phyloP scores from a whole-genome alignment of 1,284 basidiomycete genomes.

The Trichosporon sp. region DNA sequence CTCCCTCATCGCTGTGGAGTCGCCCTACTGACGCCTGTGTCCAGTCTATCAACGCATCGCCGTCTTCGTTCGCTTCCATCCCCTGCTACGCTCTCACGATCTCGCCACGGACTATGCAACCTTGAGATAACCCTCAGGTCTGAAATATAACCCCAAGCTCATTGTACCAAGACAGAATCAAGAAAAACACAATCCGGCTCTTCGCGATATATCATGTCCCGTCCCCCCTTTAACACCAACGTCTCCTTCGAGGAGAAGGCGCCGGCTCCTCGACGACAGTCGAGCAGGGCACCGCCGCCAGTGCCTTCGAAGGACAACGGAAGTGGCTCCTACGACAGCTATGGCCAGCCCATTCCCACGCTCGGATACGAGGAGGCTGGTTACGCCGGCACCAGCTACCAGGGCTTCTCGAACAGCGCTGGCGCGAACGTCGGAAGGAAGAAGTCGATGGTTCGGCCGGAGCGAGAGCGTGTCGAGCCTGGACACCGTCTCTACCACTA shows the following conservation, averaged over 20 bases:
- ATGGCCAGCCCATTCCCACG: slow-evolving; percentile 16
- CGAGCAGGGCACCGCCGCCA: slow-evolving; percentile 24
- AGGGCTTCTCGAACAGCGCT: slow-evolving; percentile 33
- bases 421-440: slow-evolving; percentile 60
- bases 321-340: slow-evolving; percentile 6
- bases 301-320: slow-evolving; percentile 30
- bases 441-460: slow-evolving; percentile 88
- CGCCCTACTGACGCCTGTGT: neutral
- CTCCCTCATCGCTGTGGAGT: neutral
- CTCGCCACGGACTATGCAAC: slow-evolving; percentile 25
- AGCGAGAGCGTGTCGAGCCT: slow-evolving; percentile 94
- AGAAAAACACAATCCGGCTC: neutral
- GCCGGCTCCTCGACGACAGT: slow-evolving; percentile 5
- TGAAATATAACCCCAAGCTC: neutral
- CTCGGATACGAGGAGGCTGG: slow-evolving; percentile 34
- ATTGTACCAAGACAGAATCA: slow-evolving; percentile 6
- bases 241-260: slow-evolving; percentile 38
- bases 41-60: neutral
- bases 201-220: slow-evolving; percentile 29
- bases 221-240: slow-evolving; percentile 32
- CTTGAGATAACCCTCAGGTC: slow-evolving; percentile 8
- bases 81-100: neutral
- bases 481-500: slow-evolving; percentile 94
- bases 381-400: slow-evolving; percentile 30
- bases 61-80: neutral